A percentile compares a stretch with the other conserved stretches of the same genome.
Evolutionary conservation across 139 green algal genomes (phyloP).

Genomic region (Marvania coccoides): DNA sequence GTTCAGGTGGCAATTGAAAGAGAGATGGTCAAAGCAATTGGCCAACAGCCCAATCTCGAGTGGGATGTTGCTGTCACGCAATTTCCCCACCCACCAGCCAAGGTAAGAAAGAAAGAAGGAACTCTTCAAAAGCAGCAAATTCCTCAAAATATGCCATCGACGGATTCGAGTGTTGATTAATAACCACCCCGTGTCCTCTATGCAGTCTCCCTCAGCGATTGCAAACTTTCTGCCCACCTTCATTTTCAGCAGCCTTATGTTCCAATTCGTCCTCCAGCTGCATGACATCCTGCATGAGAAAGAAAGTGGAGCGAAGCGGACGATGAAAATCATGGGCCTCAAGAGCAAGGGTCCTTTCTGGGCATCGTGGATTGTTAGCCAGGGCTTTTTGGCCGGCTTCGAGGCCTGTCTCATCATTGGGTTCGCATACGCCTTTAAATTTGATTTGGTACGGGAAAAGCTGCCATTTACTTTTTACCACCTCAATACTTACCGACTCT

Average conservation of each 20-base stretch:
- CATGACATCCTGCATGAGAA: constrained; percentile 32
- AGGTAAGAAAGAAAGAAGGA: neutral
- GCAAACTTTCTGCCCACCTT: constrained; percentile 45
- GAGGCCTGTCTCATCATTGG: constrained; percentile 22
- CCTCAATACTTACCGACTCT: too few relatives aligned
- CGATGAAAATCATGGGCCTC: constrained; percentile 23
- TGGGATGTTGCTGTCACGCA: constrained; percentile 34
- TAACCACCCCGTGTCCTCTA: neutral
- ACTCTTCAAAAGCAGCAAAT: too few relatives aligned
- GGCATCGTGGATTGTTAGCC: constrained; percentile 14
- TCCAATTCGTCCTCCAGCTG: constrained; percentile 39
- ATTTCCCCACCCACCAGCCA: constrained; percentile 54
- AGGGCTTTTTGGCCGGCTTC: constrained; percentile 10
- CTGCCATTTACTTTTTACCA: too few relatives aligned
- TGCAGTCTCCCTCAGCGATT: constrained; percentile 29
- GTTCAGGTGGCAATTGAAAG: constrained; percentile 60
- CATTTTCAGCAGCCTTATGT: constrained; percentile 63
- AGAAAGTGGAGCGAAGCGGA: constrained; percentile 13
- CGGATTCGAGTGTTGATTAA: too few relatives aligned
- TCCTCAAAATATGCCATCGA: too few relatives aligned
- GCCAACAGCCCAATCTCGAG: neutral
- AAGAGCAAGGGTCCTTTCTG: constrained; percentile 7
- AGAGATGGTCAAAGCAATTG: constrained; percentile 35
- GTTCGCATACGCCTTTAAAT: constrained; percentile 20
- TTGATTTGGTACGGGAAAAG: constrained; percentile 6